Conservation (phyloP, 768 basidiomycete species). For the Leccinum truebloodii region DNA sequence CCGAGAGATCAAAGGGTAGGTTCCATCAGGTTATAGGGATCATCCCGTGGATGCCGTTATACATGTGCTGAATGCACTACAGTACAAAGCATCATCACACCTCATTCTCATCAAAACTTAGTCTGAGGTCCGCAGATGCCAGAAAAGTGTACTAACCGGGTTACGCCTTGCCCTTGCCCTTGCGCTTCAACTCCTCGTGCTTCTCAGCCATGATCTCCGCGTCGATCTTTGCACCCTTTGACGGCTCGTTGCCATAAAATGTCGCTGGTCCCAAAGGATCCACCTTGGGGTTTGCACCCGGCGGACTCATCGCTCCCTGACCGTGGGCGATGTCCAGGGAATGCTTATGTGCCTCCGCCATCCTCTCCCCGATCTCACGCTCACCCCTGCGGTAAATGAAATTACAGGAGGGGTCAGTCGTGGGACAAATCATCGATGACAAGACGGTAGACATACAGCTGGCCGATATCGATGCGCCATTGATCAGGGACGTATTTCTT, state of each 20-base stretch:
- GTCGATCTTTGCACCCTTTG: constrained; percentile 57
- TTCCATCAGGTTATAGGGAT: no score
- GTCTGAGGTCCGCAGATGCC: neutral
- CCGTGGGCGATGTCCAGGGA: constrained; percentile 29
- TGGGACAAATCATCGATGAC: neutral
- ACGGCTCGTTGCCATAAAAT: constrained; percentile 57
- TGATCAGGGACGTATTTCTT: constrained; percentile 35
- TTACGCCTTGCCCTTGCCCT: constrained; percentile 35
- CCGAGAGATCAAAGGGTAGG: no score
- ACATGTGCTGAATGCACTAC: neutral
- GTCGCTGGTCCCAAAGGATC: constrained; percentile 52
- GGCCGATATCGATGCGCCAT: constrained; percentile 39
- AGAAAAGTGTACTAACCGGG: neutral
- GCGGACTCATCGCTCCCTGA: constrained; percentile 35
- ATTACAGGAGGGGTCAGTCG: neutral
- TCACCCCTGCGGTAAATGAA: constrained; percentile 36
- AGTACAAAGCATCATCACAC: neutral
- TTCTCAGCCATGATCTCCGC: constrained; percentile 55
- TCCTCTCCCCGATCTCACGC: constrained; percentile 42
- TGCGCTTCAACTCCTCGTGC: constrained; percentile 45
- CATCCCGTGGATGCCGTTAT: no score
- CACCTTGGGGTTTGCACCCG: constrained; percentile 32
- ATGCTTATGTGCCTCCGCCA: constrained; percentile 35
- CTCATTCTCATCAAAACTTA: neutral
- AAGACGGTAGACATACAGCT: constrained; percentile 14